These are phyloP conservation scores for Corchorus capsularis DNA, from an alignment of 345 rosid genomes.

Conservation along the genomic window DNA sequence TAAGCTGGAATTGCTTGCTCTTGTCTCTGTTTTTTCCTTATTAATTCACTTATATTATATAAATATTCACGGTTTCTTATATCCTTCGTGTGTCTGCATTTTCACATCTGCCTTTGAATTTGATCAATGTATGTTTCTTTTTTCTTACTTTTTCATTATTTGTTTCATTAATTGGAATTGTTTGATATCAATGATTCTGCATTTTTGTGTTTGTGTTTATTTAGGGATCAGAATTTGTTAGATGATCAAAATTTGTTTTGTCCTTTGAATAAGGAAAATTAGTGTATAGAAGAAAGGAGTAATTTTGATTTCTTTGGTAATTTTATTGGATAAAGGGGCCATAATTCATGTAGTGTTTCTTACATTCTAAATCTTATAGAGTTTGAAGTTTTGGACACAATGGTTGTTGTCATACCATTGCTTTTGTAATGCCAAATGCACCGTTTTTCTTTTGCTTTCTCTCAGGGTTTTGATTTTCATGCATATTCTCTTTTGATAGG, in stretches of 20 bases:
- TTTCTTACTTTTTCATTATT: not conserved
- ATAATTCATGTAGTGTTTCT: not conserved
- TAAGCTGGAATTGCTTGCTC: not conserved
- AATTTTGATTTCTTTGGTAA: not conserved
- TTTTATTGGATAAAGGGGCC: not conserved
- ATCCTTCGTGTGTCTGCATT: not conserved
- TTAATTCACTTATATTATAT: not conserved
- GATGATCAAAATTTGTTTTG: too few species aligned
- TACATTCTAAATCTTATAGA: not conserved
- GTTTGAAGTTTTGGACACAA: not conserved
- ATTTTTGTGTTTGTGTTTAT: not conserved
- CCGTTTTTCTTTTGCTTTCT: not conserved
- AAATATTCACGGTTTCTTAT: not conserved
- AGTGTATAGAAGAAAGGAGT: too few species aligned
- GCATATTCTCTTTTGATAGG: not conserved
- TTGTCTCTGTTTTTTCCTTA: not conserved
- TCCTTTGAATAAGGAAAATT: too few species aligned
- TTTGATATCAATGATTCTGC: not conserved
- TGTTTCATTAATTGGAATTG: conserved; percentile 2
- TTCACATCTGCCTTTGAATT: not conserved
- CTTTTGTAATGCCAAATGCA: not conserved
- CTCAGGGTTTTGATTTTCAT: not conserved
- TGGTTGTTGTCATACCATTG: not conserved
- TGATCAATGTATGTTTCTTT: not conserved
- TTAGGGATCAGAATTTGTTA: not conserved